These are phyloP conservation scores for Rhododendron kiyosumense DNA, from an alignment of 148 eudicot genomes.

Conservation along the genomic window DNA sequence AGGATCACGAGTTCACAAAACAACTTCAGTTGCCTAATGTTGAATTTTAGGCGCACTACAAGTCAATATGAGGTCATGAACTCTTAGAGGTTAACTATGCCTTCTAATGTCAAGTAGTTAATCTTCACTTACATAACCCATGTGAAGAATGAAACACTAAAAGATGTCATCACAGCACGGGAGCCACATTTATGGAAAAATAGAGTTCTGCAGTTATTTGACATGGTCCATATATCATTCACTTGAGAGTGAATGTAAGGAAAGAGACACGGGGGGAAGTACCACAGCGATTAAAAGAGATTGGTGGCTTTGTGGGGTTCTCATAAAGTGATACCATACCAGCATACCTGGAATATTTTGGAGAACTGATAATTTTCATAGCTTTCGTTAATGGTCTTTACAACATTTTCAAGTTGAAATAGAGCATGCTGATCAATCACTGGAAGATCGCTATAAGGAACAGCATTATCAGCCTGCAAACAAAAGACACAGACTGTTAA, in stretches of 20 bases:
- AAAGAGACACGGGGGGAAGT: background rate
- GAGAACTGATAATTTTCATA: constrained; percentile 92
- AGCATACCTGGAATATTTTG: constrained; percentile 82
- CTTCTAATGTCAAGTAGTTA: background rate
- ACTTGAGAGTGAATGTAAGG: background rate
- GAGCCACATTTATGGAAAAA: background rate
- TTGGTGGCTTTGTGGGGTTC: background rate
- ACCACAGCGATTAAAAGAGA: background rate
- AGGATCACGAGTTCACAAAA: constrained; percentile 5
- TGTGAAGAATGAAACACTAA: background rate
- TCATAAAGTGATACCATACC: background rate
- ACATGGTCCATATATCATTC: background rate
- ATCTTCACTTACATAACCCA: background rate
- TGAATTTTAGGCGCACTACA: background rate
- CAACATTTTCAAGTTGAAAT: constrained; percentile 83
- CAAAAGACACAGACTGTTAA: background rate
- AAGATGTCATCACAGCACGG: background rate
- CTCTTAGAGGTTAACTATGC: background rate
- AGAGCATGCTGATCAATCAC: constrained; percentile 87
- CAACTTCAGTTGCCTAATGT: background rate
- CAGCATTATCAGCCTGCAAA: constrained; percentile 61
- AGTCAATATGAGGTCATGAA: background rate
- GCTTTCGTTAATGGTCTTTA: constrained; percentile 67
- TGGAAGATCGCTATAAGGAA: constrained; percentile 68
- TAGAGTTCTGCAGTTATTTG: background rate